These are phyloP conservation scores for Annulohypoxylon moriforme DNA, from an alignment of 495 filamentous ascomycete genomes.

Conservation along the genomic window DNA sequence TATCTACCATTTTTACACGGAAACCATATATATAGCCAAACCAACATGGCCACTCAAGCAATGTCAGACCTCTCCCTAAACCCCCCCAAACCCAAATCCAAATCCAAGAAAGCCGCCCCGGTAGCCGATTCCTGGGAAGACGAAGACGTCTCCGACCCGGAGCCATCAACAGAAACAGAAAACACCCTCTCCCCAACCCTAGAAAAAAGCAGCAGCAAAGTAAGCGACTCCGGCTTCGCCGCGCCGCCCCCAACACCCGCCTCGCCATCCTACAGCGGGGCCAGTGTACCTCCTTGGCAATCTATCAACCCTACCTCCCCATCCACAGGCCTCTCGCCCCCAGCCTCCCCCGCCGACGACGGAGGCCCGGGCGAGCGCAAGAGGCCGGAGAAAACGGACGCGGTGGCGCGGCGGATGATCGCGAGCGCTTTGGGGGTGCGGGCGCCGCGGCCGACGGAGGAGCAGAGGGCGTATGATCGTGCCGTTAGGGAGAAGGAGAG, in stretches of 20 bases:
- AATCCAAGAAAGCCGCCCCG: slow-evolving; percentile 51
- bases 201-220: slow-evolving; percentile 48
- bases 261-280: slow-evolving; percentile 59
- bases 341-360: slow-evolving; percentile 21
- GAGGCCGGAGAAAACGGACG: slow-evolving; percentile 91
- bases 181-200: slow-evolving; percentile 51
- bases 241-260: slow-evolving; percentile 72
- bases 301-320: background rate
- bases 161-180: too few species aligned
- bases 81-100: slow-evolving; percentile 39
- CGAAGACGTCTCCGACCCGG: slow-evolving; percentile 63
- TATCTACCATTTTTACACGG: background rate
- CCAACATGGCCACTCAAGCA: slow-evolving; percentile 35
- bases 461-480: slow-evolving; percentile 87
- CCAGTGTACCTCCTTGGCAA: slow-evolving; percentile 35
- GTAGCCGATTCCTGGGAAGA: slow-evolving; percentile 91
- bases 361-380: slow-evolving; percentile 35
- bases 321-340: slow-evolving; percentile 44
- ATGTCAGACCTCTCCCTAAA: slow-evolving; percentile 55
- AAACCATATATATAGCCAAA: background rate
- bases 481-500: slow-evolving; percentile 87
- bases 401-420: slow-evolving; percentile 90
- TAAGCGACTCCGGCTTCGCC: slow-evolving; percentile 36
- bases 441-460: slow-evolving; percentile 83
- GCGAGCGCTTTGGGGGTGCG: slow-evolving; percentile 86